A percentile compares a stretch with the other conserved stretches of the same genome.
Evolutionary conservation across 352 stramenopile genomes (phyloP).

Genomic region (Elongisporangium anandrum): DNA sequence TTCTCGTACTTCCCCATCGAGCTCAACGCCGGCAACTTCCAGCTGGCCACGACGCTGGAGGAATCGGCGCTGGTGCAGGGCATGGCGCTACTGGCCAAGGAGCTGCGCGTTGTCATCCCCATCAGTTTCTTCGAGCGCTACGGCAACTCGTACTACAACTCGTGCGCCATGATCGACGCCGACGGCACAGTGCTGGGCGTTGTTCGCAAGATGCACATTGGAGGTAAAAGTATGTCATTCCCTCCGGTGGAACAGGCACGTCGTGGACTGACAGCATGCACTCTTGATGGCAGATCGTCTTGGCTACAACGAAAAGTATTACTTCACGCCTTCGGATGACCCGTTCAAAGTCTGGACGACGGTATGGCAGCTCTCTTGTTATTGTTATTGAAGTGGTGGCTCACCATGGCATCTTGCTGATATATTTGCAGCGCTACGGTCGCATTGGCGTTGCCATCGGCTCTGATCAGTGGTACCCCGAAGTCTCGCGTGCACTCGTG

Average conservation of each 20-base stretch:
- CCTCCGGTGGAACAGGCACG: neutral
- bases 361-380: slow-evolving; percentile 19
- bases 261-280: slow-evolving; percentile 1
- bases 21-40: slow-evolving; percentile 85
- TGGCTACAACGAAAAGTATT: slow-evolving; percentile 92
- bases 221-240: slow-evolving; percentile 26
- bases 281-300: slow-evolving; percentile 57
- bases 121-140: slow-evolving; percentile 91
- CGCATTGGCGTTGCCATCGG: slow-evolving; percentile 88
- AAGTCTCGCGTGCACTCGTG: slow-evolving; percentile 83
- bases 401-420: neutral
- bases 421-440: slow-evolving; percentile 61
- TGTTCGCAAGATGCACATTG: slow-evolving; percentile 90
- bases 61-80: slow-evolving; percentile 82
- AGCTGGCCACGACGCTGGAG: slow-evolving; percentile 78
- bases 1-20: slow-evolving; percentile 92
- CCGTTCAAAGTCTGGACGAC: slow-evolving; percentile 89
- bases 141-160: slow-evolving; percentile 93
- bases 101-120: slow-evolving; percentile 88
- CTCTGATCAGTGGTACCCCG: slow-evolving; percentile 92
- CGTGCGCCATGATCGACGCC: slow-evolving; percentile 88
- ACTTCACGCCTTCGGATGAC: slow-evolving; percentile 89
- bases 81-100: slow-evolving; percentile 87
- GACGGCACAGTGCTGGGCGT: slow-evolving; percentile 82
- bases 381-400: neutral